Percentiles rank a stretch among this genome's conserved stretches.
Conservation (phyloP, 306 rosid species). For the Abrus pulchellus region DNA sequence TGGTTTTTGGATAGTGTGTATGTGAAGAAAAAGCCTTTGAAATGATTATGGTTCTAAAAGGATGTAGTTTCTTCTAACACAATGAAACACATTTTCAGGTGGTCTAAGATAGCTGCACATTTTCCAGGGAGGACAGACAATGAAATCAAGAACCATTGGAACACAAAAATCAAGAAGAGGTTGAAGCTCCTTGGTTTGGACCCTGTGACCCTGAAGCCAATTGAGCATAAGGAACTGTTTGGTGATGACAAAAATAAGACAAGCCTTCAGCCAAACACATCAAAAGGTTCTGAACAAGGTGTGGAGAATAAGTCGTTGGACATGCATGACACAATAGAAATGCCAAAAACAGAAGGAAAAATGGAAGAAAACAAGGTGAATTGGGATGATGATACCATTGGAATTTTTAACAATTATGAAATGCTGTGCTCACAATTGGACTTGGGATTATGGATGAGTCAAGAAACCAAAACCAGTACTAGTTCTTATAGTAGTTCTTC, state of each 20-base stretch:
- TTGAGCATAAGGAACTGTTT: constrained; percentile 47
- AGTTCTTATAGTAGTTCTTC: constrained; percentile 54
- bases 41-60: neutral
- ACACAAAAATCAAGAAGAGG: constrained; percentile 90
- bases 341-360: constrained; percentile 42
- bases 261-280: constrained; percentile 15
- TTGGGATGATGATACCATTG: constrained; percentile 54
- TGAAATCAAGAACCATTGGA: constrained; percentile 98
- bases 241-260: constrained; percentile 42
- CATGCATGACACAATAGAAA: constrained; percentile 24
- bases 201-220: constrained; percentile 64
- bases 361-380: constrained; percentile 44
- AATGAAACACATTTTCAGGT: constrained; percentile 58
- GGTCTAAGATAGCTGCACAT: constrained; percentile 97
- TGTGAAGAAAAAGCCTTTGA: constrained; percentile 5
- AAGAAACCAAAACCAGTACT: constrained; percentile 51
- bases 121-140: constrained; percentile 97
- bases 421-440: constrained; percentile 57
- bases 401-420: constrained; percentile 55
- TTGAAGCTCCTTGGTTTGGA: constrained; percentile 78
- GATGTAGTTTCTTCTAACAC: constrained; percentile 28
- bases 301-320: constrained; percentile 45
- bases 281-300: constrained; percentile 43
- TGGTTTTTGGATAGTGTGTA: neutral
- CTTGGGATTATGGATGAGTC: constrained; percentile 49